Conservation (phyloP, 78 protist species). For the Dictyostelium firmibasis region DNA sequence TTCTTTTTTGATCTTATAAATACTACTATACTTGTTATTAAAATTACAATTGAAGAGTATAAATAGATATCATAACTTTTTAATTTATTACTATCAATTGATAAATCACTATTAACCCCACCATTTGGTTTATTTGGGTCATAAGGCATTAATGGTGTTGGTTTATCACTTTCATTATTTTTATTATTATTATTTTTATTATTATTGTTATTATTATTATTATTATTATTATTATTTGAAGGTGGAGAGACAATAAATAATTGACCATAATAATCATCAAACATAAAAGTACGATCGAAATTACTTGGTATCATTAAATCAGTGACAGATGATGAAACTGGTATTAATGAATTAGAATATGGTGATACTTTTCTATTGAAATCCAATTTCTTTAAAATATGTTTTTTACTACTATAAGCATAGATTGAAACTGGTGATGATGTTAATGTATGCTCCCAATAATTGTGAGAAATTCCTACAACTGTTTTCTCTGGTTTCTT, state of each 20-base stretch:
- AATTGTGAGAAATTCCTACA: background rate
- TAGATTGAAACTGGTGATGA: constrained; percentile 45
- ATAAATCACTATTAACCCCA: background rate
- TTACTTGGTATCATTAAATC: constrained; percentile 30
- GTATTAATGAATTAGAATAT: background rate
- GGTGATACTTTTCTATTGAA: background rate
- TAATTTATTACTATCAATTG: background rate
- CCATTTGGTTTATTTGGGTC: background rate
- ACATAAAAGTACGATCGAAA: constrained; percentile 30
- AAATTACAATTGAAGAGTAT: constrained; percentile 4
- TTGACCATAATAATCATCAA: constrained; percentile 55
- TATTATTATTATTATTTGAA: background rate
- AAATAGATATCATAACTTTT: background rate
- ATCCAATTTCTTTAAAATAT: constrained; percentile 7
- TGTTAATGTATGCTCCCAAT: constrained; percentile 30
- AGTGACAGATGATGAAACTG: background rate
- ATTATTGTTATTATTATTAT: background rate
- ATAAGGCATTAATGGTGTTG: background rate
- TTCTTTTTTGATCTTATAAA: constrained; percentile 2
- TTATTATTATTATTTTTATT: background rate
- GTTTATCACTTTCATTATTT: background rate
- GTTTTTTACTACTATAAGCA: background rate
- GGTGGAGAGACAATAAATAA: constrained; percentile 13
- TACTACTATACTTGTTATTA: background rate
- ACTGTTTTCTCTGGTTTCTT: background rate